Conservation (phyloP, 805 yeast genomes). For the Spathaspora arborariae region DNA sequence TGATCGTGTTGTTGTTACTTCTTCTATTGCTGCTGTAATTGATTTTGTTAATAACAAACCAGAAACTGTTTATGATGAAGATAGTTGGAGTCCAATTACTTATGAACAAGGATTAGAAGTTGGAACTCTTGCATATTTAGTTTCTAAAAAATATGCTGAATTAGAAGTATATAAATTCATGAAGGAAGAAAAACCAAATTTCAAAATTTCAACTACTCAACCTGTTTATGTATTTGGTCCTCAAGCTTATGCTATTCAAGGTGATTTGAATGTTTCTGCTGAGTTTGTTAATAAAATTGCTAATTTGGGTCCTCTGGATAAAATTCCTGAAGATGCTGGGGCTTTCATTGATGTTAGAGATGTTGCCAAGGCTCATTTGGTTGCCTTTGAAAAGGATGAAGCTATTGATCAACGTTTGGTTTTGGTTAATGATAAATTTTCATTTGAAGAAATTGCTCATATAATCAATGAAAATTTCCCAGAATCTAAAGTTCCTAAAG, state of each 20-base stretch:
- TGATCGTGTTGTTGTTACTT: constrained; percentile 38
- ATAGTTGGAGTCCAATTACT: constrained; percentile 49
- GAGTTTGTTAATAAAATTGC: constrained; percentile 38
- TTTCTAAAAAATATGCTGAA: constrained; percentile 60
- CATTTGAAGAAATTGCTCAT: constrained; percentile 25
- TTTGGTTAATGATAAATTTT: constrained; percentile 14
- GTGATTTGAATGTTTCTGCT: constrained; percentile 27
- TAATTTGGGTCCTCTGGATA: constrained; percentile 23
- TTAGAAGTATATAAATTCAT: constrained; percentile 54
- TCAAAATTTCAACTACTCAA: constrained; percentile 9
- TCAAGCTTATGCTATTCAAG: constrained; percentile 17
- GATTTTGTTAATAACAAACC: constrained; percentile 9
- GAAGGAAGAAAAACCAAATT: constrained; percentile 13
- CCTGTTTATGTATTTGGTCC: constrained; percentile 25
- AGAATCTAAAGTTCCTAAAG: constrained; percentile 40
- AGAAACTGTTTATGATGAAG: constrained; percentile 23
- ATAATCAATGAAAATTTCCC: constrained; percentile 39
- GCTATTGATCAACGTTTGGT: constrained; percentile 20
- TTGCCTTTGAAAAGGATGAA: constrained; percentile 29
- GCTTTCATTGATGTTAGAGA: constrained; percentile 41
- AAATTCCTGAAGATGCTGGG: constrained; percentile 17
- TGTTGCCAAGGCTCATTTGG: constrained; percentile 40
- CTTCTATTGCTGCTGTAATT: constrained; percentile 48
- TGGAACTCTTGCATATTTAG: constrained; percentile 44
- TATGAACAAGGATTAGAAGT: constrained; percentile 43